These are phyloP conservation scores for Hibiscus trionum DNA, from an alignment of 345 rosid species.

Conservation along the genomic window DNA sequence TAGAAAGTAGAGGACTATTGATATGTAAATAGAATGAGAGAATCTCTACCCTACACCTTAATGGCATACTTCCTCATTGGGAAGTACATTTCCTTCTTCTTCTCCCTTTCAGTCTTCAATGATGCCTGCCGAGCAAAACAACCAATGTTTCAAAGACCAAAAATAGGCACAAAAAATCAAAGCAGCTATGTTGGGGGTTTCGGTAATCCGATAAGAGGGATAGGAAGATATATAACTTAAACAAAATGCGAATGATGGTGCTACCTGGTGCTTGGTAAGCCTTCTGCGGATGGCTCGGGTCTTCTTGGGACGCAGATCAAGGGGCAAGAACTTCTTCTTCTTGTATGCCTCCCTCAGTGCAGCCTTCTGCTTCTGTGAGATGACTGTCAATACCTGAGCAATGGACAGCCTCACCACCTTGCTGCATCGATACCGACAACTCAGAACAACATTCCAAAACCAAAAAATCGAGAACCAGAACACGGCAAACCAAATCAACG, in stretches of 20 bases:
- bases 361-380: slow-evolving; percentile 84
- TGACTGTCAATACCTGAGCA: slow-evolving; percentile 85
- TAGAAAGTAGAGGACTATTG: background rate
- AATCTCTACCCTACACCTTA: slow-evolving; percentile 49
- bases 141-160: background rate
- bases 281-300: slow-evolving; percentile 87
- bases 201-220: no score
- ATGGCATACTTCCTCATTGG: slow-evolving; percentile 90
- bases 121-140: slow-evolving; percentile 34
- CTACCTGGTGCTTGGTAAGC: slow-evolving; percentile 91
- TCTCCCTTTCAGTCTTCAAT: slow-evolving; percentile 74
- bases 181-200: no score
- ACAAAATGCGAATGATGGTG: background rate
- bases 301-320: slow-evolving; percentile 94
- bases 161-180: no score
- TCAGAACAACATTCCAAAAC: background rate
- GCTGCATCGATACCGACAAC: slow-evolving; percentile 27
- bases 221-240: no score
- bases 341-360: slow-evolving; percentile 76
- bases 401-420: slow-evolving; percentile 92
- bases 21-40: background rate
- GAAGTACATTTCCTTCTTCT: slow-evolving; percentile 82
- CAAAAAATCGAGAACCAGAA: slow-evolving; percentile 14
- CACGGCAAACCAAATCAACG: background rate
- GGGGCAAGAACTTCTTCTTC: slow-evolving; percentile 75